Base-by-base conservation (phyloP, 2,329 filamentous ascomycete species). In the Exophiala dermatitidis region DNA sequence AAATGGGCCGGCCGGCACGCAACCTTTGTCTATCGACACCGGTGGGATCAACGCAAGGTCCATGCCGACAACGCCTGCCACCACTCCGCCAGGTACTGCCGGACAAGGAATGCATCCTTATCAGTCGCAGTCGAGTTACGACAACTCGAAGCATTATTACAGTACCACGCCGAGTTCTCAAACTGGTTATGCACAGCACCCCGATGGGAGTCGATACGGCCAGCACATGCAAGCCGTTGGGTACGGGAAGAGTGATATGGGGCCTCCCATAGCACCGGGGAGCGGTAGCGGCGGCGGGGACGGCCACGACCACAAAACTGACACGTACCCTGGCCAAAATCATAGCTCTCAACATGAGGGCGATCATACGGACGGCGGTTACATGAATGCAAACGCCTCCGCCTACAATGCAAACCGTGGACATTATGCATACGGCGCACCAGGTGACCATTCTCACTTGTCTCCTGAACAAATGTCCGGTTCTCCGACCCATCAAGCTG, bases 191-290 rank as follows among this genome's bases (percentile, higher is more conserved):
- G 71, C 73, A 41, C 77, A 84, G 31, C 80, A 84, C 34, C 81
- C 84, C 55, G 81, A 84, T 44, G 81, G 93, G 68, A 83, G 86
- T 65, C 78, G 79, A 38, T 91, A 90, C 63, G 73, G 73, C 19
- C 73, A 75, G 54, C 66, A 71, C 10, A 62, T 79, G 57, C 74
- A 76, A 50, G 66, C 78, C 44, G 77, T 74, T 63, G 72, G 78
- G 5, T 93, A 91, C 63, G 78, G 88, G 57, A 94, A 94, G 75
- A 86, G 77, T 56, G 89, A 95, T 63, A 95, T 95, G 88, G 88
- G 85, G 0, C 89, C 90, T 19, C 88, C 89, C 7, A 81, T 86
- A 45, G 74, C 67, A 32, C 78, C 85, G 54, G 76, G 80, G 1
- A 69, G 79, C 4, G 77, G 80, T 42, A 73, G 80, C 36, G 79